phyloP scores from a whole-genome alignment of 352 stramenopile species.

The Globisporangium iwayamae region DNA sequence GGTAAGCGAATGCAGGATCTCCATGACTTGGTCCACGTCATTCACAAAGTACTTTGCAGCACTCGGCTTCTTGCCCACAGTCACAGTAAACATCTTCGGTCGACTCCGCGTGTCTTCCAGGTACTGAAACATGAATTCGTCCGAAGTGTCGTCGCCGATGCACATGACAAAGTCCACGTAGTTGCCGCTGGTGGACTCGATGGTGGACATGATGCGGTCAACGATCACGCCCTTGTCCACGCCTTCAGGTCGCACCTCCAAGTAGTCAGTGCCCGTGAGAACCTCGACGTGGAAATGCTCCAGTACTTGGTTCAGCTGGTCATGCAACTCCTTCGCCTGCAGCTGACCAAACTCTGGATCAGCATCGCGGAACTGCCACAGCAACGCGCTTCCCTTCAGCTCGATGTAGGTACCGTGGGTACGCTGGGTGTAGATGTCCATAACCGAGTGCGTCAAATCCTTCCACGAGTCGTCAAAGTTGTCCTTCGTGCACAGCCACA shows the following conservation, averaged over 20 bases:
- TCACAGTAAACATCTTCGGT: conserved; percentile 92
- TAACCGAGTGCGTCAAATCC: conserved; percentile 95
- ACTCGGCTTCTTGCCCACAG: conserved; percentile 98
- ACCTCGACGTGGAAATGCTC: conserved; percentile 96
- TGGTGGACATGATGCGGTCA: conserved; percentile 92
- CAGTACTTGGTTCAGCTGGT: conserved; percentile 95
- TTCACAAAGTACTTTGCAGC: conserved; percentile 97
- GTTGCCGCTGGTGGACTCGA: conserved; percentile 68
- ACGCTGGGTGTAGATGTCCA: conserved; percentile 98
- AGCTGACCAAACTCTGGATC: conserved; percentile 99
- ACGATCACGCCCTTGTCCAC: conserved; percentile 99
- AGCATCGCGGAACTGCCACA: conserved; percentile 99
- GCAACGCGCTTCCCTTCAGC: conserved; percentile 96
- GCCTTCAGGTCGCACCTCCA: conserved; percentile 95
- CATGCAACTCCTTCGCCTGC: conserved; percentile 97
- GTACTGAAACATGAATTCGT: conserved; percentile 98
- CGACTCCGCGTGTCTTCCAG: conserved; percentile 65
- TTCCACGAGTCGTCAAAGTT: conserved; percentile 97
- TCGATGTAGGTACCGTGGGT: conserved; percentile 99
- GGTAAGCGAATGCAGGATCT: conserved; percentile 87
- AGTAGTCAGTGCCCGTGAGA: conserved; percentile 78
- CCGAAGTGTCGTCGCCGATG: conserved; percentile 97
- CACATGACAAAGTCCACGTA: conserved; percentile 96
- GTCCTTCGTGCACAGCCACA: conserved; percentile 85
- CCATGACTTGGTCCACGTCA: conserved; percentile 95